phyloP scores from a whole-genome alignment of 2,329 filamentous ascomycete species.

The Lachnellula arida region DNA sequence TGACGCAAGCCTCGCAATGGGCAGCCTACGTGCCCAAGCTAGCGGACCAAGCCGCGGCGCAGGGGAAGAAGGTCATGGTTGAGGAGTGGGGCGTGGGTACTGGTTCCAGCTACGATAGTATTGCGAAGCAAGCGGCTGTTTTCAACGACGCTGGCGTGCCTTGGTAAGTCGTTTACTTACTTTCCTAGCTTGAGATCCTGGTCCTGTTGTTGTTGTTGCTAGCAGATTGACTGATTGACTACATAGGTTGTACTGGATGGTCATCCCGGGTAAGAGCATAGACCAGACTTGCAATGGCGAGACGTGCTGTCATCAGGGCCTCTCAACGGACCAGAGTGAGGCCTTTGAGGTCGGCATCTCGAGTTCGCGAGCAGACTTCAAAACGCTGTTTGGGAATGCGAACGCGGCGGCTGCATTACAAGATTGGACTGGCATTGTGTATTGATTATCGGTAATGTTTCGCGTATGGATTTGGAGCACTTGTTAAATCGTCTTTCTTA shows the following conservation, averaged over 20 bases:
- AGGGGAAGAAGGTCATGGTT: constrained; percentile 6
- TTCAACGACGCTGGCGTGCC: constrained; percentile 9
- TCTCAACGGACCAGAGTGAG: background rate
- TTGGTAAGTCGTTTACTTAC: background rate
- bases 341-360: background rate
- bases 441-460: background rate
- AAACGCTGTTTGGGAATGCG: background rate
- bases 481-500: no score
- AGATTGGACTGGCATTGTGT: background rate
- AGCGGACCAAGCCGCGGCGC: background rate
- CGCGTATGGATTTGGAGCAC: no score
- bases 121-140: constrained; percentile 8
- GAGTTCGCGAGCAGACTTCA: background rate
- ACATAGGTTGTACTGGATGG: background rate
- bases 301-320: background rate
- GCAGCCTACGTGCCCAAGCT: constrained; percentile 3
- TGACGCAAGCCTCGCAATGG: constrained; percentile 7
- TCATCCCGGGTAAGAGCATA: background rate
- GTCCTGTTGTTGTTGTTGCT: background rate
- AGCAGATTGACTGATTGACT: background rate
- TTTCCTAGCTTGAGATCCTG: background rate
- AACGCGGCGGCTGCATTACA: background rate
- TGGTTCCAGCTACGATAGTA: background rate
- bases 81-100: constrained; percentile 14
- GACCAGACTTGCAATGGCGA: background rate